Evolutionary conservation across 441 rosid species (phyloP), one percentile per base, ranked within the genome.

Genomic region (Croton laevigatus): DNA sequence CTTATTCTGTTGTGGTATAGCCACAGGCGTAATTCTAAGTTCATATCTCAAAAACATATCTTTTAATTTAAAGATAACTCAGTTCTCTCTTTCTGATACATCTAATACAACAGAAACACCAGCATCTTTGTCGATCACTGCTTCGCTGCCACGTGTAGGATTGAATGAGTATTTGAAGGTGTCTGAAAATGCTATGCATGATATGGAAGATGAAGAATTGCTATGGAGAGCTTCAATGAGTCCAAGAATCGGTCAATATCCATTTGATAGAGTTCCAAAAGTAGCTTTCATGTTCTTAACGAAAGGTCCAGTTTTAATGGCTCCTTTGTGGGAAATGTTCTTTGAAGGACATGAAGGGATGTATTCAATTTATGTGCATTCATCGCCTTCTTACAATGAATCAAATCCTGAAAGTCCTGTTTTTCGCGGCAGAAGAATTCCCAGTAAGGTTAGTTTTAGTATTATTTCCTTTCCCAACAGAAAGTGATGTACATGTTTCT

Each of bases 281-380:
- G 82, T 91, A 20, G 98, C 96, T 2, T 91, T 94, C 82, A 54
- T 94, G 97, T 91, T 94, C 78, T 75, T 94, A 82, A 83, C 90
- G 1, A 91, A 84, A 69, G 97, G 97, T 20, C 87, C 85, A n/a
- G 82, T 91, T 64, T 59, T 77, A 22, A 57, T 94, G 81, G 97
- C 97, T 69, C 97, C 92, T 13, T 51, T 91, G 67, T 91, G 98
- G 98, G 97, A 91, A 65, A 72, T 76, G 61, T 91, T 94, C 76
- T 91, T 94, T 80, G 69, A 81, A 38, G 97, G 97, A 0, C 80
- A 88, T 45, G 73, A 86, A 71, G 89, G 87, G 59, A 52, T 85
- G n/a, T 94, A 88, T 73, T 85, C 75, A 8, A 80, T 94, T 17
- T 94, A 94, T 45, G 84, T 91, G 49, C 98, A 91, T 63, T 83